Evolutionary conservation across 805 yeast species (phyloP), one percentile per base, ranked within the genome.

Genomic region (Ogataea sp.): DNA sequence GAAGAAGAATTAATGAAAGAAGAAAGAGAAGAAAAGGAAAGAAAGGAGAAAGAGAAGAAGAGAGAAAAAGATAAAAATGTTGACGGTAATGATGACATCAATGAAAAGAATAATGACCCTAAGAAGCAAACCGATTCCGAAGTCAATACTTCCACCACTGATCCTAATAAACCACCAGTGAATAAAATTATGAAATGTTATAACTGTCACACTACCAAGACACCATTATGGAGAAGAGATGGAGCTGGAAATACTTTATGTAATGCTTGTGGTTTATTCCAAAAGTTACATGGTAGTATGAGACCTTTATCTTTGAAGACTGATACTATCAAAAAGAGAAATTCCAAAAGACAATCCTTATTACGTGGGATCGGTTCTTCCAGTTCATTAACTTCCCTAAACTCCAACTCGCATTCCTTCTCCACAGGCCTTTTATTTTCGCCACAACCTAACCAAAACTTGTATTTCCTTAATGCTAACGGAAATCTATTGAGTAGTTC

Each of bases 151-250:
- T n/a, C 36, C 9, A 15, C 20, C 1, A 11, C 39, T 8, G 15
- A 3, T 4, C 11, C n/a, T 13, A 13, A 7, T n/a, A 17, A n/a
- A 6, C 24, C 43, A 4, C 17, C 30, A 3, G 42, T 24, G 14
- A 52, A 55, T 34, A 36, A 48, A 8, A 38, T 49, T 1, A 40
- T 71, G 4, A 74, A 70, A 45, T 77, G 83, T 53, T 62, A 61
- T 40, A 77, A 77, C 55, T 77, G 83, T 52, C 71, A 73, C 35
- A 76, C 83, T 1, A 53, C 68, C 2, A 77, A 74, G 42, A 77
- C 83, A 0, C 83, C 83, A 1, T 59, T 77, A 20, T 77, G 83
- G 83, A 58, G 83, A 34, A 67, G 75, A 50, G 80, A 76, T 49
- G 70, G 78, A 6, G 64, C 58, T 21, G 83, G 83, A 1, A 72